Percentiles rank a stretch among this genome's conserved stretches.
Evolutionary conservation across 2,329 filamentous ascomycete species (phyloP).

Genomic region (Cytospora piceicola): DNA sequence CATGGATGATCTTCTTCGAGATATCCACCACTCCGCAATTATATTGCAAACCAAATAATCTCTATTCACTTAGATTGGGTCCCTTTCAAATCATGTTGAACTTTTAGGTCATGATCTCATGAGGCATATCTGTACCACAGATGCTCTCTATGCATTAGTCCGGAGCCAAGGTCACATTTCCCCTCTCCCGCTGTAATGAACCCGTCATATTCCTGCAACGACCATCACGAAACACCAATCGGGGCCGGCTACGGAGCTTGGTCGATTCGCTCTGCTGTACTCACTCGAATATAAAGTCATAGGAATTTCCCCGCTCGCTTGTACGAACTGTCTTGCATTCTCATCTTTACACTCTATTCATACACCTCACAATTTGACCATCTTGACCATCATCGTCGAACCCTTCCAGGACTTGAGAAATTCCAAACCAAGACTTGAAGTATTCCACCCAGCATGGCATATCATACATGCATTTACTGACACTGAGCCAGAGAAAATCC

Average conservation of each 20-base stretch:
- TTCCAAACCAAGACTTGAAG: background rate
- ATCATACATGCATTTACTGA: slow-evolving; percentile 6
- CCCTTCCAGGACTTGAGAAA: background rate
- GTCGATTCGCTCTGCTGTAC: background rate
- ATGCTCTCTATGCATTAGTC: background rate
- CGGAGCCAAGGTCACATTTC: background rate
- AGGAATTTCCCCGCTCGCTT: background rate
- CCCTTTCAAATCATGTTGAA: background rate
- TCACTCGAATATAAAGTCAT: background rate
- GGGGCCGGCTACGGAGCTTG: slow-evolving; percentile 8
- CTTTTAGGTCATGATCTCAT: background rate
- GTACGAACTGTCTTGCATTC: background rate
- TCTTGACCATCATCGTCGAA: background rate
- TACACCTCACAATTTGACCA: background rate
- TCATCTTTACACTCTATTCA: background rate
- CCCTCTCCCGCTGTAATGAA: background rate
- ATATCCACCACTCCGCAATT: background rate
- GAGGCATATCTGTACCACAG: too few species aligned
- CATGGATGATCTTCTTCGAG: background rate
- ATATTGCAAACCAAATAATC: background rate
- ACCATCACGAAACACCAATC: background rate
- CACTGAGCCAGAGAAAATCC: slow-evolving; percentile 1
- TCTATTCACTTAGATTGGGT: background rate
- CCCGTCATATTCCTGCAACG: slow-evolving; percentile 6
- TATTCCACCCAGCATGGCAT: background rate